Base-by-base conservation (phyloP, 2,329 filamentous ascomycete genomes). In the Xylariales sp. region DNA sequence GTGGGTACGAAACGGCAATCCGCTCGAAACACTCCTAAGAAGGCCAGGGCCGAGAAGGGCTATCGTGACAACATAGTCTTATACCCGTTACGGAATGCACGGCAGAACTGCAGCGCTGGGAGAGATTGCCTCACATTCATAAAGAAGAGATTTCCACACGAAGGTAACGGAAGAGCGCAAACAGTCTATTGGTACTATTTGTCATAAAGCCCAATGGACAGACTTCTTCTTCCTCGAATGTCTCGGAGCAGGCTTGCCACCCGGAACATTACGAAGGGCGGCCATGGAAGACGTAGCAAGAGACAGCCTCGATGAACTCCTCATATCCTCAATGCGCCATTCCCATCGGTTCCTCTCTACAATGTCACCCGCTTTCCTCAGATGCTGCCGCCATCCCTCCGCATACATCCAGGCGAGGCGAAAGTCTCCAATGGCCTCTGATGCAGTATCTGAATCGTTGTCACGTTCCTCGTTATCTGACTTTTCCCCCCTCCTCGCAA, bases 331-430 rank as follows among this genome's bases (percentile, higher is more conserved):
- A 25, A 24, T 14, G 10, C 20, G 16, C 38, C 38, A 40, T 18
- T 33, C 38, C 20, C 38, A 58, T 16, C 62, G 49, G 7, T 53
- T 49, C 50, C 47, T 49, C 51, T 66, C 63, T 1, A 67, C 51
- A 7, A 58, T 35, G 33, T 64, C 59, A 3, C 58, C 55, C 3
- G 57, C 55, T 31, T 49, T 54, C 4, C 52, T 49, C 19, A 67
- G 43, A 38, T 56, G 51, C 27, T 55, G 55, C 15, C 62, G 54
- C 64, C 64, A 67, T 2, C 64, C 64, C 41, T 65, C 55, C 3
- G 58, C 58, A 41, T 56, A 65, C 27, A 63, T 43, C 62, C 64
- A 68, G 3, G 64, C 58, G 15, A 65, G 51, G 8, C 63, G 55
- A 34, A 51, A 60, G 0, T 58, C 55, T 21, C 54, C 54, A 27